Percentiles rank a stretch among this genome's conserved stretches.
Conservation (phyloP, 108 stramenopile genomes). For the Nitzschia sp. region DNA sequence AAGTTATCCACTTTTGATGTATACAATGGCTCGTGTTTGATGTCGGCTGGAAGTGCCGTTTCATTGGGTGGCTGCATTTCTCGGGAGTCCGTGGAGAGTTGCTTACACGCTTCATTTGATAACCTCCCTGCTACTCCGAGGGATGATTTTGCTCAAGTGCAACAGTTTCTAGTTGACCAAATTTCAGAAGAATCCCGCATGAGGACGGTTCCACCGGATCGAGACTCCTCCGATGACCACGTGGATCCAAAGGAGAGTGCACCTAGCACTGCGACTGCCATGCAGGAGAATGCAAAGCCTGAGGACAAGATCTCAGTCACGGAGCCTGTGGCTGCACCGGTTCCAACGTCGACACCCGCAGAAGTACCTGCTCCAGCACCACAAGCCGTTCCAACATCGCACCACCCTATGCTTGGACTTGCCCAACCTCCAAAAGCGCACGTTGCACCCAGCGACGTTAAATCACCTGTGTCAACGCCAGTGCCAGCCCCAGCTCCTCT, state of each 20-base stretch:
- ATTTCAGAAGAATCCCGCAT: constrained; percentile 9
- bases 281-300: no score
- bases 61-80: constrained; percentile 32
- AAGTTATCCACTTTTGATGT: constrained; percentile 27
- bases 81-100: constrained; percentile 22
- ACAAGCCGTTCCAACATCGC: neutral
- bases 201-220: no score
- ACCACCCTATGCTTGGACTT: no score
- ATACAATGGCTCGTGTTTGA: constrained; percentile 4
- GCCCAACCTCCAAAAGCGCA: no score
- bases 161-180: constrained; percentile 15
- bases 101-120: constrained; percentile 11
- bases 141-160: constrained; percentile 22
- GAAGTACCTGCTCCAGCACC: neutral
- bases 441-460: no score
- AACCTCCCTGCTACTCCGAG: constrained; percentile 14
- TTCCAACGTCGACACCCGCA: constrained; percentile 8
- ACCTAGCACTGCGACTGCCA: neutral
- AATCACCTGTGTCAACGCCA: no score
- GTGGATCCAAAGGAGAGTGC: neutral
- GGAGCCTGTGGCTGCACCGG: neutral
- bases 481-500: no score
- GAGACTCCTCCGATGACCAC: neutral
- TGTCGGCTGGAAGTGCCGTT: constrained; percentile 16
- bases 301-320: no score